phyloP scores from a whole-genome alignment of 2,329 filamentous ascomycete species.

The Chrysoporthe deuterocubensis region DNA sequence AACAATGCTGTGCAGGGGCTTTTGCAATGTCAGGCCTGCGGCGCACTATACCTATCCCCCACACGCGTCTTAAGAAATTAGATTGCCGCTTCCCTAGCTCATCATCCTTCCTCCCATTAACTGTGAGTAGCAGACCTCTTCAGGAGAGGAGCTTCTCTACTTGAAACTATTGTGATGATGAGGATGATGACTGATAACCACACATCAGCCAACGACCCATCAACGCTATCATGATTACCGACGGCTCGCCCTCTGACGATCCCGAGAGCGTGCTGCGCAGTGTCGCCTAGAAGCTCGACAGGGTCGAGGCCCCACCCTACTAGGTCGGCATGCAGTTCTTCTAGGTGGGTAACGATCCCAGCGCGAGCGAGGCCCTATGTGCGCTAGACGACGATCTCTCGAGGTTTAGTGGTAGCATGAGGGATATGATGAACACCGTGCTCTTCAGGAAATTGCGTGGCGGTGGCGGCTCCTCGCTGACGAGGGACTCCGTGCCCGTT shows the following conservation, averaged over 20 bases:
- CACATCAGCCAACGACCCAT: too few relatives aligned
- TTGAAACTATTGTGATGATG: too few relatives aligned
- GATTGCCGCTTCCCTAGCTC: too few relatives aligned
- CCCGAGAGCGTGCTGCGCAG: constrained; percentile 70
- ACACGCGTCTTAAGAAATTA: too few relatives aligned
- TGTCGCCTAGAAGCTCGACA: constrained; percentile 72
- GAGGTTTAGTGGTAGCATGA: constrained; percentile 56
- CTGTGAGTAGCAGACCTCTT: too few relatives aligned
- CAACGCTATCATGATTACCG: constrained; percentile 92
- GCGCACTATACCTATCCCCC: too few relatives aligned
- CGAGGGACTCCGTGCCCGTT: constrained; percentile 24
- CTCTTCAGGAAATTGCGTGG: constrained; percentile 60
- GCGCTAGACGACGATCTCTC: constrained; percentile 76
- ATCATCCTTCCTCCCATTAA: too few relatives aligned
- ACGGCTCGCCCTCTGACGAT: constrained; percentile 82
- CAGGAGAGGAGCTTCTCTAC: too few relatives aligned
- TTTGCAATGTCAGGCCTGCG: too few relatives aligned
- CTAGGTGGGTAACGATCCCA: constrained; percentile 78
- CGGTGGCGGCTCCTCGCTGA: constrained; percentile 42
- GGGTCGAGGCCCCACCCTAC: constrained; percentile 70
- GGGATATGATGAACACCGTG: constrained; percentile 93
- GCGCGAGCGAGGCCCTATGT: constrained; percentile 67
- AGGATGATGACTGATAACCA: too few relatives aligned
- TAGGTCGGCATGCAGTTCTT: constrained; percentile 96
- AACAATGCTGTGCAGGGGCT: too few relatives aligned